Evolutionary conservation across 768 basidiomycete genomes (phyloP).

Genomic region (Lactarius pseudohatsudake): DNA sequence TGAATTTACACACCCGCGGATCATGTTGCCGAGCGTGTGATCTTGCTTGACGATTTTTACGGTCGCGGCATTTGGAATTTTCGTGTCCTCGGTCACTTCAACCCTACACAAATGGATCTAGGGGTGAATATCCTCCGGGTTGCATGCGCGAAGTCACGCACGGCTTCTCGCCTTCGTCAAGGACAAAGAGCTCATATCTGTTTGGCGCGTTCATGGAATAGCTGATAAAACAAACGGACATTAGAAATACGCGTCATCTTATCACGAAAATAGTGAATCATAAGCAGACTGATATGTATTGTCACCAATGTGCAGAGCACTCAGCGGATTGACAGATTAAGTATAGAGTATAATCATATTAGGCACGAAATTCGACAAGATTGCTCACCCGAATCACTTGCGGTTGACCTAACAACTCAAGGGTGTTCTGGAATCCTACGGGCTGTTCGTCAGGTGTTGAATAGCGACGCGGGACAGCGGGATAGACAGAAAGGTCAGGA

Average conservation of each 20-base stretch:
- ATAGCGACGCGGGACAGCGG: not conserved
- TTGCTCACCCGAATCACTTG: slow-evolving; percentile 13
- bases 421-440: not conserved
- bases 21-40: slow-evolving; percentile 94
- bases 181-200: slow-evolving; percentile 85
- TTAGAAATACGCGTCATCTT: slow-evolving; percentile 8
- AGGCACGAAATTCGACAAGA: not conserved
- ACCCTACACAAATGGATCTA: slow-evolving; percentile 52
- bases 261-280: slow-evolving; percentile 15
- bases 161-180: slow-evolving; percentile 93
- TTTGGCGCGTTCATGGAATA: slow-evolving; percentile 87
- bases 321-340: slow-evolving; percentile 60
- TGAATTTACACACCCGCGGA: slow-evolving; percentile 75
- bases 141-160: slow-evolving; percentile 48
- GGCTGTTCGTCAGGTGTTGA: not conserved
- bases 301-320: slow-evolving; percentile 36
- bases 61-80: slow-evolving; percentile 96
- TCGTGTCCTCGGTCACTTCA: slow-evolving; percentile 91
- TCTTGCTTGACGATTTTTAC: slow-evolving; percentile 95
- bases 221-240: slow-evolving; percentile 12
- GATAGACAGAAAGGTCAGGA: slow-evolving; percentile 42
- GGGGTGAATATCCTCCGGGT: slow-evolving; percentile 15
- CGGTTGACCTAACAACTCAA: slow-evolving; percentile 15
- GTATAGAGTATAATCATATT: slow-evolving; percentile 39
- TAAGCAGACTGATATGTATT: slow-evolving; percentile 32